Evolutionary conservation across 2,329 filamentous ascomycete genomes (phyloP), one percentile per base, ranked within the genome.

Genomic region (Nannizziopsis barbatae): DNA sequence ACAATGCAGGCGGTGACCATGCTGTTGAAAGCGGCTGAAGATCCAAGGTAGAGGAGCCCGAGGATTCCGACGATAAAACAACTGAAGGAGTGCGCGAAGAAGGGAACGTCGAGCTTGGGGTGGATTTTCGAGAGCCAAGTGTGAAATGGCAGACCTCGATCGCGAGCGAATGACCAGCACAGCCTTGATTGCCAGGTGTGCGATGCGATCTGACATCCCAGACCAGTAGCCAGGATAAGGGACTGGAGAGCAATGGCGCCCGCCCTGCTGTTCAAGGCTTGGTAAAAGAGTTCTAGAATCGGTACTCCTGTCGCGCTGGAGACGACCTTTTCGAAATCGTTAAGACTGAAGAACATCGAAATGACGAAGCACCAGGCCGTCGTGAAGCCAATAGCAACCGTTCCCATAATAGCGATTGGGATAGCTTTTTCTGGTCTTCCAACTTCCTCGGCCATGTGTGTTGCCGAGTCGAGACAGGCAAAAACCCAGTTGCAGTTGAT

Each of bases 131-230:
- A 58, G 9, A 75, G 60, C 51, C 65, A 67, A 14, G 53, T 41
- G 15, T 67, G 64, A n/a, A 64, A 67, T 0, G 73, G 73, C 1
- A 76, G 51, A 2, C 72, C 74, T 11, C 64, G 58, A 54, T 76
- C 74, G 3, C 74, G 65, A 8, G 74, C 72, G 55, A 76, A 75
- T 14, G 70, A 72, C 73, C 73, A 76, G 50, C 68, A 71, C 6
- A 75, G 62, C 0, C 73, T 65, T 31, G 68, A 70, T 54, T 75
- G 71, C 67, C 71, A 75, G 4, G 72, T 75, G 48, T 75, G 71
- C 47, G 63, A 65, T 3, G 71, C 66, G 40, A 74, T 65, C 45
- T 70, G 57, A 52, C 71, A 73, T 12, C 71, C 70, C 44, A 73
- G 56, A 1, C 71, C 71, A 0, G 72, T 74, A 5, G 66, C 66